Conservation (phyloP, 495 filamentous ascomycete species). For the Penicillium taxi region DNA sequence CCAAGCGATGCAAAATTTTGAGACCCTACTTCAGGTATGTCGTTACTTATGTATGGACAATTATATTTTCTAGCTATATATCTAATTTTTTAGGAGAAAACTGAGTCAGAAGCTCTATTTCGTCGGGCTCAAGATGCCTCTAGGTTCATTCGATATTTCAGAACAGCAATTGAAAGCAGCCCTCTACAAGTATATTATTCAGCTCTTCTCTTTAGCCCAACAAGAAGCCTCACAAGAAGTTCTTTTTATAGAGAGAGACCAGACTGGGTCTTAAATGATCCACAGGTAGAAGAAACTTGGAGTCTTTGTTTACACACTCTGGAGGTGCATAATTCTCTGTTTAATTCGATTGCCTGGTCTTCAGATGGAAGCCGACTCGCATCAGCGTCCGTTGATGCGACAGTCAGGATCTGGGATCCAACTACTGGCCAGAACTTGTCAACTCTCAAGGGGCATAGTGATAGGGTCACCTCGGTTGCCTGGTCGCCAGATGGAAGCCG, state of each 20-base stretch:
- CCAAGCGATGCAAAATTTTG: constrained; percentile 8
- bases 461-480: too few species aligned
- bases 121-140: constrained; percentile 22
- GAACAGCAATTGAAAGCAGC: constrained; percentile 16
- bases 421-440: too few species aligned
- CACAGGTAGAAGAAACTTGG: constrained; percentile 8
- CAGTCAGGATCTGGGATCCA: too few species aligned
- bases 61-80: not conserved
- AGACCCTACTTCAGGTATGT: constrained; percentile 10
- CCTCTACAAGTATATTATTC: constrained; percentile 27
- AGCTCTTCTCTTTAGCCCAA: constrained; percentile 24
- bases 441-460: constrained; percentile 4
- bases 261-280: constrained; percentile 9
- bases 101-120: not conserved
- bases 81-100: not conserved
- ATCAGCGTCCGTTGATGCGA: too few species aligned
- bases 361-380: constrained; percentile 4
- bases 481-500: too few species aligned
- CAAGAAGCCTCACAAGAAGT: constrained; percentile 14
- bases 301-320: too few species aligned
- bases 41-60: not conserved
- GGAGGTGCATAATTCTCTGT: not conserved
- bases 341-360: not conserved
- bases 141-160: constrained; percentile 21
- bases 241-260: constrained; percentile 13